A percentile compares a stretch with the other conserved stretches of the same genome.
Evolutionary conservation across 176 grass and related monocot genomes (phyloP).

Genomic region (Cymbopogon citratus): DNA sequence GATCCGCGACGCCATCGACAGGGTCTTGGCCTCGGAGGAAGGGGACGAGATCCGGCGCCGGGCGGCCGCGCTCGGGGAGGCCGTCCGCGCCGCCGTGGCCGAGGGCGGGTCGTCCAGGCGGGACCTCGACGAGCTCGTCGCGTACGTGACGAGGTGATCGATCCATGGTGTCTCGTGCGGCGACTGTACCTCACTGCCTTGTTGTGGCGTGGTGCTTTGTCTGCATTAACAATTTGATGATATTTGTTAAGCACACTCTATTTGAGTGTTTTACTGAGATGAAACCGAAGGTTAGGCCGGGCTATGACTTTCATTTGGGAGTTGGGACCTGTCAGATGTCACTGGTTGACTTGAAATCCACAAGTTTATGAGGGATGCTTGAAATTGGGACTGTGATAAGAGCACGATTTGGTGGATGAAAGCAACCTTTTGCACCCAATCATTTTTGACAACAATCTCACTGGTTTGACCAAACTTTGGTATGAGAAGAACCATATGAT

Average conservation of each 20-base stretch:
- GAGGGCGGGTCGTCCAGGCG: slow-evolving; percentile 38
- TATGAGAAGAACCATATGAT: too few species aligned
- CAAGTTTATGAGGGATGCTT: background rate
- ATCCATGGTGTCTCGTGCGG: background rate
- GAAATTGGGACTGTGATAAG: too few species aligned
- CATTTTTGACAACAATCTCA: too few species aligned
- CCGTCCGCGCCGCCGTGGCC: slow-evolving; percentile 14
- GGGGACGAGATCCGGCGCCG: slow-evolving; percentile 27
- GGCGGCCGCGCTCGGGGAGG: slow-evolving; percentile 27
- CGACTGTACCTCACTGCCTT: too few species aligned
- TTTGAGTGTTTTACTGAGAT: too few species aligned
- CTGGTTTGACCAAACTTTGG: too few species aligned
- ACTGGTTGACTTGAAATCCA: background rate
- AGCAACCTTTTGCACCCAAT: too few species aligned
- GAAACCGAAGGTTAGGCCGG: background rate
- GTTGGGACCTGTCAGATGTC: background rate
- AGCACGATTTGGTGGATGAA: too few species aligned
- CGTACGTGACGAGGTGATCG: slow-evolving; percentile 50
- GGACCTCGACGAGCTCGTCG: slow-evolving; percentile 50
- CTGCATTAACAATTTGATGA: background rate
- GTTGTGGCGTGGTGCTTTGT: background rate
- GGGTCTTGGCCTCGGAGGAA: slow-evolving; percentile 26
- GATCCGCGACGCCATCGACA: slow-evolving; percentile 33
- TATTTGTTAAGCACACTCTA: too few species aligned
- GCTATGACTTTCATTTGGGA: background rate